Conservation (phyloP, 2,329 filamentous ascomycete genomes). For the Talaromyces atroroseus region DNA sequence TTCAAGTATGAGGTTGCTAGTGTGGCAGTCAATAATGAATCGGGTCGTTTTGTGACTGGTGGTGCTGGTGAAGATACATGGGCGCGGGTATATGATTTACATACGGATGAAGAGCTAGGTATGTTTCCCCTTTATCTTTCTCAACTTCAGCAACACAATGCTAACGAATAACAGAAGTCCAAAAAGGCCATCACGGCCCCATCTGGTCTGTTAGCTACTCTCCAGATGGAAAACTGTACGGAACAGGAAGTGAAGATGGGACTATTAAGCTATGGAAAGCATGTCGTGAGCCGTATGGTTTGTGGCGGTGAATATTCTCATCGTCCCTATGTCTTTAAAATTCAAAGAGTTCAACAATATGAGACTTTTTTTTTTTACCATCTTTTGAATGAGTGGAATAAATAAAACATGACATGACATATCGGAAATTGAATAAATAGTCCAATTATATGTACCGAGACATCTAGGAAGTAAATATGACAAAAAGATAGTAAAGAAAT, state of each 20-base stretch:
- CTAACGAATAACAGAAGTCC: slow-evolving; percentile 57
- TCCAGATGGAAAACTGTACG: slow-evolving; percentile 92
- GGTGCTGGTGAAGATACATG: slow-evolving; percentile 81
- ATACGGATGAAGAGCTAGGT: slow-evolving; percentile 74
- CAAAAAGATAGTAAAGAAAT: too few relatives aligned
- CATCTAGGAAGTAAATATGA: too few relatives aligned
- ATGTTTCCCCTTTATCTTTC: slow-evolving; percentile 15
- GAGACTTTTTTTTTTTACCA: too few relatives aligned
- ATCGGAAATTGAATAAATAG: too few relatives aligned
- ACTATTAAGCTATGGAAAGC: slow-evolving; percentile 90
- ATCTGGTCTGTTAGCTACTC: slow-evolving; percentile 96
- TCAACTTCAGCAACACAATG: slow-evolving; percentile 17
- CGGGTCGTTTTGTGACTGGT: slow-evolving; percentile 80
- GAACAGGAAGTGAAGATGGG: slow-evolving; percentile 92
- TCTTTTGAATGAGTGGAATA: too few relatives aligned
- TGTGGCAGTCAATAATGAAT: slow-evolving; percentile 77
- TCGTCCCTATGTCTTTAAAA: background rate
- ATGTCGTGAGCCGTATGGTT: slow-evolving; percentile 58
- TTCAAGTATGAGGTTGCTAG: slow-evolving; percentile 84
- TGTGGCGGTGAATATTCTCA: slow-evolving; percentile 50
- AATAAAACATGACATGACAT: too few relatives aligned
- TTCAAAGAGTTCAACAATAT: background rate
- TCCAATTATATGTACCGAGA: too few relatives aligned
- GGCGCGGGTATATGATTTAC: slow-evolving; percentile 91
- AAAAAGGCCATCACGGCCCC: slow-evolving; percentile 94